Conservation (phyloP, 1,284 basidiomycete species). For the Ustilago loliicola region DNA sequence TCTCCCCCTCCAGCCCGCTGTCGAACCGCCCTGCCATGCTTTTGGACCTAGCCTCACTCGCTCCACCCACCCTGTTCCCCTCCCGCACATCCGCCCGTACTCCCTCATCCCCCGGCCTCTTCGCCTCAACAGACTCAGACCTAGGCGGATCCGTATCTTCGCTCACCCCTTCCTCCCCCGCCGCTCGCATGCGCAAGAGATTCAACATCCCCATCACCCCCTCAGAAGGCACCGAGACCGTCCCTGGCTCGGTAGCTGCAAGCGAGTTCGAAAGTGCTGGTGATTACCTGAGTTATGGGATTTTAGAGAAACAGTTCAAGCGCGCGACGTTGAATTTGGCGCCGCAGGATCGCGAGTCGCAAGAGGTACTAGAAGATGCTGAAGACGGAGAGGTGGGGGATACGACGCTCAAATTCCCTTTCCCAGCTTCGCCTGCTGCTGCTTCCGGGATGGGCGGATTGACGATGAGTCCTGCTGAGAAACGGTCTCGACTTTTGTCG, state of each 20-base stretch:
- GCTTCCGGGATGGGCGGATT: constrained; percentile 1
- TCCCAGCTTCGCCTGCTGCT: background rate
- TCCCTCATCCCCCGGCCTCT: constrained; percentile 38
- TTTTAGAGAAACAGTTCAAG: constrained; percentile 26
- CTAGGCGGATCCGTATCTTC: constrained; percentile 36
- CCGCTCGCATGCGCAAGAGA: constrained; percentile 20
- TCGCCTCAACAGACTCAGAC: constrained; percentile 38
- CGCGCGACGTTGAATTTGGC: constrained; percentile 39
- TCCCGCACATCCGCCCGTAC: constrained; percentile 5
- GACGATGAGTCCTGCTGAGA: constrained; percentile 40
- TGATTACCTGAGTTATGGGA: constrained; percentile 42
- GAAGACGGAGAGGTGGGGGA: constrained; percentile 18
- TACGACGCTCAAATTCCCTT: constrained; percentile 12
- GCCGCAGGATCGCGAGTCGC: constrained; percentile 15
- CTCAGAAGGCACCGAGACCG: constrained; percentile 49
- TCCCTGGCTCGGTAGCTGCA: constrained; percentile 43
- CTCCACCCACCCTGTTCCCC: constrained; percentile 21
- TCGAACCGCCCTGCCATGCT: constrained; percentile 31
- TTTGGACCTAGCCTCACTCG: constrained; percentile 34
- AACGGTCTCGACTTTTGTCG: constrained; percentile 34
- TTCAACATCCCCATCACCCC: constrained; percentile 30
- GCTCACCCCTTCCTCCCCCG: constrained; percentile 30
- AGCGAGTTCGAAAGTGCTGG: constrained; percentile 41
- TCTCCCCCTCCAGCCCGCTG: constrained; percentile 26
- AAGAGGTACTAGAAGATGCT: constrained; percentile 12